These are phyloP conservation scores for Arthroderma uncinatum DNA, from an alignment of 2,329 filamentous ascomycete genomes.

Conservation along the genomic window DNA sequence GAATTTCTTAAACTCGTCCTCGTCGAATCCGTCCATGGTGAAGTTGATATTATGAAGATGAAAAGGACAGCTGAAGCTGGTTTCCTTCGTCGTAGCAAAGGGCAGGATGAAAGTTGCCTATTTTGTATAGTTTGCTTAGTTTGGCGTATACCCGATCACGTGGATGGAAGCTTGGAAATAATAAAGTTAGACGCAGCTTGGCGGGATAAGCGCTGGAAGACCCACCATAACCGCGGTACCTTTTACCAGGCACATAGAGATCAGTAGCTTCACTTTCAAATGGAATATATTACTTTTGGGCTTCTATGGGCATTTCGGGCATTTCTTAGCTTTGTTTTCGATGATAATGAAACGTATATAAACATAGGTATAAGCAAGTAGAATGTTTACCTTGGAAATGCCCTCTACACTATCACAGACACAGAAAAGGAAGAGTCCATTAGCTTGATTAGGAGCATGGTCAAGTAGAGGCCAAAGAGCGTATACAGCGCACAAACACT, in stretches of 20 bases:
- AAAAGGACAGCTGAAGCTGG: not conserved
- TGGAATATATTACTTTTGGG: too few relatives aligned
- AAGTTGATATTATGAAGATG: not conserved
- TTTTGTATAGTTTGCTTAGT: slow-evolving; percentile 23
- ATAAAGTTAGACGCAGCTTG: too few relatives aligned
- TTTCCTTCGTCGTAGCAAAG: not conserved
- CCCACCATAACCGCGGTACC: too few relatives aligned
- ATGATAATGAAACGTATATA: not conserved
- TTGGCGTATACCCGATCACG: too few relatives aligned
- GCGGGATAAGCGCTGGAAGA: too few relatives aligned
- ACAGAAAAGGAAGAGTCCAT: not conserved
- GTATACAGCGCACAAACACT: not conserved
- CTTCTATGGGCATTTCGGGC: too few relatives aligned
- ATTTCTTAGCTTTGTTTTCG: too few relatives aligned
- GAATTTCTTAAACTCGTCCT: slow-evolving; percentile 45
- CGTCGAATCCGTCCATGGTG: slow-evolving; percentile 35
- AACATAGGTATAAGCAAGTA: not conserved
- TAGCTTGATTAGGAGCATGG: not conserved
- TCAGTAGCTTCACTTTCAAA: too few relatives aligned
- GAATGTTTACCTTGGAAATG: not conserved
- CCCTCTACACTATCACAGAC: not conserved
- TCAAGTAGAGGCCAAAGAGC: not conserved
- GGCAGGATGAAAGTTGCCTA: slow-evolving; percentile 2
- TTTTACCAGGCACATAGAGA: too few relatives aligned
- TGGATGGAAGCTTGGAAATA: too few relatives aligned